These are phyloP conservation scores for Amphirosellinia nigrospora DNA, from an alignment of 495 filamentous ascomycete species.

Conservation along the genomic window DNA sequence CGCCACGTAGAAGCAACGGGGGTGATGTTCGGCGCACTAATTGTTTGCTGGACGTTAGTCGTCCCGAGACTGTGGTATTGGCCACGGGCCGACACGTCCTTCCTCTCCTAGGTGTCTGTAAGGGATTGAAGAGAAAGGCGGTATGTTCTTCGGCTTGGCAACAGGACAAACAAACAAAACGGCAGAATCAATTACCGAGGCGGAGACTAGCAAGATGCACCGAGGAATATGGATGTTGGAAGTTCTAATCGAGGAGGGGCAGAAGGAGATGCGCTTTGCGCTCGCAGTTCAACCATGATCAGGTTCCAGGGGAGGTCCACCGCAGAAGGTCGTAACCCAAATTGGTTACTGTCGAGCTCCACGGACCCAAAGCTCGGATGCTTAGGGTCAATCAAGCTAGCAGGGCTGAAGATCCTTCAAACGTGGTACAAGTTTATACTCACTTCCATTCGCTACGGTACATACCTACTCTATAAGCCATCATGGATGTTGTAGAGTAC, in stretches of 20 bases:
- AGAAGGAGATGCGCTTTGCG: slow-evolving; percentile 36
- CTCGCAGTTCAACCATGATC: slow-evolving; percentile 33
- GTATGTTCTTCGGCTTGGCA: not conserved
- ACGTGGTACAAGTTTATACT: slow-evolving; percentile 9
- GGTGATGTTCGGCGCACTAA: slow-evolving; percentile 4
- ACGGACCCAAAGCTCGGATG: slow-evolving; percentile 10
- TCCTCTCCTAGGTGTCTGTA: not conserved
- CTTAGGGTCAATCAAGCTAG: slow-evolving; percentile 16
- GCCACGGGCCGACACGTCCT: slow-evolving; percentile 7
- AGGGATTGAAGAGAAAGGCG: not conserved
- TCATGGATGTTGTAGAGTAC: not conserved
- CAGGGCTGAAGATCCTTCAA: slow-evolving; percentile 20
- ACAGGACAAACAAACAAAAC: not conserved
- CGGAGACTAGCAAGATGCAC: slow-evolving; percentile 25
- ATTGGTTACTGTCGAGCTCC: slow-evolving; percentile 12
- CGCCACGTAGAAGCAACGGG: slow-evolving; percentile 20
- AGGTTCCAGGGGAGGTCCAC: slow-evolving; percentile 29
- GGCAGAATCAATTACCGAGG: slow-evolving; percentile 6
- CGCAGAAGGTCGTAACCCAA: slow-evolving; percentile 25
- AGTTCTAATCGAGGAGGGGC: slow-evolving; percentile 34
- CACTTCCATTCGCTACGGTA: not conserved
- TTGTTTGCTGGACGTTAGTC: not conserved
- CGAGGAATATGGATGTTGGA: slow-evolving; percentile 15
- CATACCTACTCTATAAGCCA: too few relatives aligned
- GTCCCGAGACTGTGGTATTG: slow-evolving; percentile 21